phyloP scores from a whole-genome alignment of 1,284 basidiomycete species.

The Macrocystidia cucumis region DNA sequence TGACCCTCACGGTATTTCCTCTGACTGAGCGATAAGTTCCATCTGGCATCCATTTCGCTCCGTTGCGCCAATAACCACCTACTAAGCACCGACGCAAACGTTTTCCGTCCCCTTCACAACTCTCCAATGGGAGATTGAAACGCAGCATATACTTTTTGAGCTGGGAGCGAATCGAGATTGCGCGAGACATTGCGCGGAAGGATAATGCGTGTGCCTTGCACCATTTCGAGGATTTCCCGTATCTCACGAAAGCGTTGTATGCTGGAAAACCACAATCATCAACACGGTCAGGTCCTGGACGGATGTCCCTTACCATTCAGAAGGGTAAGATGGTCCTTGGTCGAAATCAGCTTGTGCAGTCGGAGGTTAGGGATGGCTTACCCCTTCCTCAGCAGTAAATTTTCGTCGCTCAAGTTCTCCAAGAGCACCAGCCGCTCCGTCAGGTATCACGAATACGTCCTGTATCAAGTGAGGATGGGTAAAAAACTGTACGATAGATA shows the following conservation, averaged over 20 bases:
- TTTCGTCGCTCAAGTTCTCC: slow-evolving; percentile 89
- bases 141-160: slow-evolving; percentile 89
- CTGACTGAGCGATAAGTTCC: slow-evolving; percentile 84
- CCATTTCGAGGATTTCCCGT: slow-evolving; percentile 83
- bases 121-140: slow-evolving; percentile 71
- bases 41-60: slow-evolving; percentile 83
- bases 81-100: slow-evolving; percentile 80
- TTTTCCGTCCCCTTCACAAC: slow-evolving; percentile 80
- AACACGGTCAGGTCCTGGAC: slow-evolving; percentile 3
- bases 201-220: slow-evolving; percentile 90
- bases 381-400: slow-evolving; percentile 96
- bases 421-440: slow-evolving; percentile 76
- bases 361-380: slow-evolving; percentile 19
- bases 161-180: slow-evolving; percentile 87
- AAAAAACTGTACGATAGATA: slow-evolving; percentile 1
- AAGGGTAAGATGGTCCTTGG: slow-evolving; percentile 84
- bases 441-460: slow-evolving; percentile 85
- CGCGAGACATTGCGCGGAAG: slow-evolving; percentile 88
- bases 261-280: slow-evolving; percentile 32
- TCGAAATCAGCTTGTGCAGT: not conserved
- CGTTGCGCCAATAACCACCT: slow-evolving; percentile 92
- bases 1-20: slow-evolving; percentile 63
- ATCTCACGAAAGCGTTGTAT: slow-evolving; percentile 86
- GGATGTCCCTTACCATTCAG: slow-evolving; percentile 61
- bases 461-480: slow-evolving; percentile 19